Conservation (phyloP, 169 alveolate species). For the Babesia caballi region DNA sequence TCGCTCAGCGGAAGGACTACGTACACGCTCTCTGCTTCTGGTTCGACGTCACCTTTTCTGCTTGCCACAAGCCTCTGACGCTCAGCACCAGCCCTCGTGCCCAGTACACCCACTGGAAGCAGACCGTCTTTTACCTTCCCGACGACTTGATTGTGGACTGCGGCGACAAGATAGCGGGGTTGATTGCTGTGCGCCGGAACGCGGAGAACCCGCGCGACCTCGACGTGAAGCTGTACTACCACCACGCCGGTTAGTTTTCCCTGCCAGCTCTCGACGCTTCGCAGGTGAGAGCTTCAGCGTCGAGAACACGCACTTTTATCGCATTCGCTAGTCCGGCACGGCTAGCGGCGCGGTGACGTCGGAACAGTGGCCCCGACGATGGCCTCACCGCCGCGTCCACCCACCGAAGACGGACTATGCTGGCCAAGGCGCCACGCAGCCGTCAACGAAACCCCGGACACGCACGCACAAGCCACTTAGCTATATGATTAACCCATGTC, state of each 20-base stretch:
- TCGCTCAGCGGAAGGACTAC: conserved; percentile 78
- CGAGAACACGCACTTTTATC: conserved; percentile 53
- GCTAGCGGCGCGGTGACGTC: too few species aligned
- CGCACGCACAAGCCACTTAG: neutral
- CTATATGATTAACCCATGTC: neutral
- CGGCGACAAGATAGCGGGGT: conserved; percentile 75
- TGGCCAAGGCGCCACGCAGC: too few species aligned
- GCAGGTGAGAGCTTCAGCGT: conserved; percentile 1
- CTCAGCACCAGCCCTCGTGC: conserved; percentile 86
- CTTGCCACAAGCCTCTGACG: conserved; percentile 84
- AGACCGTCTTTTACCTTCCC: conserved; percentile 87
- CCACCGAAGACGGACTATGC: too few species aligned
- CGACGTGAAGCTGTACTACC: conserved; percentile 82
- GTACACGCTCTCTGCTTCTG: conserved; percentile 90
- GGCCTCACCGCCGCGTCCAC: too few species aligned
- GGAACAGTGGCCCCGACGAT: too few species aligned
- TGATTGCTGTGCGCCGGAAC: conserved; percentile 83
- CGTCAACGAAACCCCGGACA: too few species aligned
- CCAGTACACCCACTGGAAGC: conserved; percentile 90
- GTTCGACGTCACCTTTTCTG: conserved; percentile 89
- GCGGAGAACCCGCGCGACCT: conserved; percentile 82
- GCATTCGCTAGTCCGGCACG: conserved; percentile 29
- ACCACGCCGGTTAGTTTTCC: conserved; percentile 28
- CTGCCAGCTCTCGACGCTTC: neutral
- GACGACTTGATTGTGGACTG: conserved; percentile 70